Evolutionary conservation across 768 basidiomycete species (phyloP), one percentile per base, ranked within the genome.

Genomic region (Tylopilus intermedius): DNA sequence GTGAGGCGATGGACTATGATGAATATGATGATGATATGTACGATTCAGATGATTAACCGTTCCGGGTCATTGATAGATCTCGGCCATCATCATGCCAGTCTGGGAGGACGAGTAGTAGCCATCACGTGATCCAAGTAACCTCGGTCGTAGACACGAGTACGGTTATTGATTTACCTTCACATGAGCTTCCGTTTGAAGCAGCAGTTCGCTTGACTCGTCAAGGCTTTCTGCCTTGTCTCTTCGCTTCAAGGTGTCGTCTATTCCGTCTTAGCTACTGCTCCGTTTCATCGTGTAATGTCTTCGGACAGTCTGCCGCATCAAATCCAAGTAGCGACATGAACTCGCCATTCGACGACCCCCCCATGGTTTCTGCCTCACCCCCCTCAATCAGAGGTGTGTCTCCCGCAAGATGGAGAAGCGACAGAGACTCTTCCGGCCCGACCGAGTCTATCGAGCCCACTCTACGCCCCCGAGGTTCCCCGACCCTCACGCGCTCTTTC

Each of bases 401-500:
- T 22, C 74, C 76, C 9, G 58, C 70, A 37, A 72, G 70, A 45
- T 70, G 75, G 42, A 67, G 75, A 27, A 53, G 57, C 15, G 57
- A 67, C 37, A 26, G 53, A 11, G 65, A 67, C 27, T 73, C 71
- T 51, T 50, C 66, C 47, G 79, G 74, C 35, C 68, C 68, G 29
- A 74, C 71, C 45, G 72, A 75, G 38, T 62, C 72, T 48, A 69
- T 72, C 54, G 76, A 81, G 40, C 57, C 64, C 24, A 64, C 67
- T 38, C 55, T 71, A 5, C 76, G 72, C 1, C 66, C 77, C 45
- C 77, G 84, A 22, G 76, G 75, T 51, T 87, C 87, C 1, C 86
- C 88, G 0, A 81, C 81, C 3, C 68, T 86, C 14, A 65, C 71
- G 1, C 79, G 86, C 40, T 77, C 86, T 8, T 78, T 79, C 55